These are phyloP conservation scores for Vitis vinifera DNA, from an alignment of 164 flowering plant species.

Conservation along the genomic window DNA sequence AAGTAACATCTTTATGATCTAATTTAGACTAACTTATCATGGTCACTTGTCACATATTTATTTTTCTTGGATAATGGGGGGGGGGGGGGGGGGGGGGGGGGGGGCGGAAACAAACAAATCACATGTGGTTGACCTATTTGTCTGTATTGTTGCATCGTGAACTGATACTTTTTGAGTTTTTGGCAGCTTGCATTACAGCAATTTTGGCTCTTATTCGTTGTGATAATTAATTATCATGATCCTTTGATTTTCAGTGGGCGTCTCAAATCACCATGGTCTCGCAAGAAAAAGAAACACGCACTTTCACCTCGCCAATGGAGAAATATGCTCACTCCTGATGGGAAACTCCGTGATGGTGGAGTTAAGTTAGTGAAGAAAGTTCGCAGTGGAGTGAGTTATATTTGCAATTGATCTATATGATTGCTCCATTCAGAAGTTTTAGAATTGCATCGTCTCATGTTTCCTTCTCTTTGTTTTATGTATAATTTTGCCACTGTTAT, in stretches of 20 bases:
- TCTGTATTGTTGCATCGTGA: background rate
- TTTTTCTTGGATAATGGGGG: background rate
- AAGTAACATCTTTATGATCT: background rate
- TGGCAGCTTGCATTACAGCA: background rate
- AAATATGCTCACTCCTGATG: constrained; percentile 69
- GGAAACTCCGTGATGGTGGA: constrained; percentile 80
- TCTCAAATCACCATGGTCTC: constrained; percentile 97
- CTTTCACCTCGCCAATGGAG: constrained; percentile 81
- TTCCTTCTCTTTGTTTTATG: background rate
- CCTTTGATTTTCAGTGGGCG: constrained; percentile 47
- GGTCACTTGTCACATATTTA: background rate
- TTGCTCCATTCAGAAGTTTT: constrained; percentile 1
- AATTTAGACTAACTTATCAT: background rate
- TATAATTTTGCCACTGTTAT: background rate
- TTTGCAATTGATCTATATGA: background rate
- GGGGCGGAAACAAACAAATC: background rate
- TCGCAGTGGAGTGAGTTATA: constrained; percentile 81
- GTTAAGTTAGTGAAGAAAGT: constrained; percentile 85
- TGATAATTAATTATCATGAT: background rate
- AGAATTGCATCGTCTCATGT: background rate
- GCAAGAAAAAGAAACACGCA: constrained; percentile 76
- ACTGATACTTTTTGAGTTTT: background rate
- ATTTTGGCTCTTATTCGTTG: background rate
- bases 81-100: too few species aligned
- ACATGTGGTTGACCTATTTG: background rate